Conservation (phyloP, 164 flowering plant genomes). For the Taxillus chinensis region DNA sequence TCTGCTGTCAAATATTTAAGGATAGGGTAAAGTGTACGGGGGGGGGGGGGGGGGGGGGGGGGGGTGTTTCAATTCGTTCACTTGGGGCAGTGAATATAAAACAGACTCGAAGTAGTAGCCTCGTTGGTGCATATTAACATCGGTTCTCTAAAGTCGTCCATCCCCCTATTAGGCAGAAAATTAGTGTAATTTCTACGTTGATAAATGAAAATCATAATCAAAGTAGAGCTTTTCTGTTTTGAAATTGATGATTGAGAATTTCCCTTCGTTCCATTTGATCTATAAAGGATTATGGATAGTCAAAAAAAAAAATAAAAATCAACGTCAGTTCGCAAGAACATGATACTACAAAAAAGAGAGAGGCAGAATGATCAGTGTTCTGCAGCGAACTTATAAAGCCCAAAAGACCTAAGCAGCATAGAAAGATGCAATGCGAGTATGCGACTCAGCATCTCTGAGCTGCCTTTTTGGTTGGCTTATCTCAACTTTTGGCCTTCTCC, state of each 20-base stretch:
- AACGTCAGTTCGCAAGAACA: too few relatives aligned
- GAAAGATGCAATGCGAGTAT: slow-evolving; percentile 4
- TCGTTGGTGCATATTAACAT: too few relatives aligned
- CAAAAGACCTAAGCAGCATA: slow-evolving; percentile 21
- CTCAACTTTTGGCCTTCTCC: neutral
- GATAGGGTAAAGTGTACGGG: neutral
- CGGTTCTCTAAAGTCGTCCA: neutral
- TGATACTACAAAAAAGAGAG: too few relatives aligned
- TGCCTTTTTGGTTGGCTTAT: slow-evolving; percentile 1
- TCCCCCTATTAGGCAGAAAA: too few relatives aligned
- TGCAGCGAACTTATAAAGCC: neutral
- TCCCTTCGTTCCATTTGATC: too few relatives aligned
- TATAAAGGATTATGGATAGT: too few relatives aligned
- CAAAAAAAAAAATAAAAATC: too few relatives aligned
- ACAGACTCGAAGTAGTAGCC: neutral
- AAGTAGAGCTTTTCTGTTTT: too few relatives aligned
- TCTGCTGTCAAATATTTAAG: neutral
- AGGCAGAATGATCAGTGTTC: too few relatives aligned
- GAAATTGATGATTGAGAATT: too few relatives aligned
- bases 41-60: neutral
- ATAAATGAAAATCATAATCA: too few relatives aligned
- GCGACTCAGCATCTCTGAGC: neutral
- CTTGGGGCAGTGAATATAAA: neutral
- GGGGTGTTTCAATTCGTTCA: neutral
- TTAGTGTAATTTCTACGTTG: too few relatives aligned